Percentiles rank a stretch among this genome's conserved stretches.
Evolutionary conservation across 805 yeast genomes (phyloP).

Genomic region (Myxozyma sirexii): DNA sequence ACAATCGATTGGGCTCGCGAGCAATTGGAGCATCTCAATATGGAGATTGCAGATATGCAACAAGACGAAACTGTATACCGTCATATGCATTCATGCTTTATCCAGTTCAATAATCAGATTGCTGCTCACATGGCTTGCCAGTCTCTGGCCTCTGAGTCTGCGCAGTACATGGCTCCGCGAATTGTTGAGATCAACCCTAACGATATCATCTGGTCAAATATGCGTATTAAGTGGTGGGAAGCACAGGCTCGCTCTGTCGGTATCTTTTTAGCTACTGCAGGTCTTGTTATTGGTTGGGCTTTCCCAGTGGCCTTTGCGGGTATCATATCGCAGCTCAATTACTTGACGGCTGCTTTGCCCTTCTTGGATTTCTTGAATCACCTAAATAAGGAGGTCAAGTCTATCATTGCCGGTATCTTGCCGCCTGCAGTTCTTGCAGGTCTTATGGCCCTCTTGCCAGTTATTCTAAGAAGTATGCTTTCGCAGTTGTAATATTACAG

Average conservation of each 20-base stretch:
- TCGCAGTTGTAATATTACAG: background rate
- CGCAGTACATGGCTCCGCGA: constrained; percentile 49
- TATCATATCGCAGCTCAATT: constrained; percentile 72
- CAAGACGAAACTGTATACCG: constrained; percentile 58
- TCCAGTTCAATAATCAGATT: constrained; percentile 59
- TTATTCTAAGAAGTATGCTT: constrained; percentile 63
- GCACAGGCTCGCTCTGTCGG: constrained; percentile 47
- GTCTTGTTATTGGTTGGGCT: constrained; percentile 69
- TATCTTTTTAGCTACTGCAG: constrained; percentile 52
- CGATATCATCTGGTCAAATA: constrained; percentile 73
- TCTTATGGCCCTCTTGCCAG: constrained; percentile 85
- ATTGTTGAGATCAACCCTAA: constrained; percentile 57
- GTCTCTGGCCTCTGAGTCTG: constrained; percentile 44
- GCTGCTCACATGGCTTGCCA: constrained; percentile 70
- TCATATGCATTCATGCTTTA: constrained; percentile 73
- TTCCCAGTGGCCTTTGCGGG: constrained; percentile 83
- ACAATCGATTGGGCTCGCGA: constrained; percentile 75
- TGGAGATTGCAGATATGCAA: constrained; percentile 64
- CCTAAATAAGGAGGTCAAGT: constrained; percentile 59
- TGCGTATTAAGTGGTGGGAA: constrained; percentile 47
- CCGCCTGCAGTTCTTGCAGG: constrained; percentile 81
- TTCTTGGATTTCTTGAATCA: constrained; percentile 76
- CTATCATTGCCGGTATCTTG: constrained; percentile 82
- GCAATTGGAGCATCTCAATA: constrained; percentile 67
- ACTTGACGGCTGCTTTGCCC: constrained; percentile 66